Evolutionary conservation across 306 rosid species (phyloP).

Genomic region (Lagenaria siceraria): DNA sequence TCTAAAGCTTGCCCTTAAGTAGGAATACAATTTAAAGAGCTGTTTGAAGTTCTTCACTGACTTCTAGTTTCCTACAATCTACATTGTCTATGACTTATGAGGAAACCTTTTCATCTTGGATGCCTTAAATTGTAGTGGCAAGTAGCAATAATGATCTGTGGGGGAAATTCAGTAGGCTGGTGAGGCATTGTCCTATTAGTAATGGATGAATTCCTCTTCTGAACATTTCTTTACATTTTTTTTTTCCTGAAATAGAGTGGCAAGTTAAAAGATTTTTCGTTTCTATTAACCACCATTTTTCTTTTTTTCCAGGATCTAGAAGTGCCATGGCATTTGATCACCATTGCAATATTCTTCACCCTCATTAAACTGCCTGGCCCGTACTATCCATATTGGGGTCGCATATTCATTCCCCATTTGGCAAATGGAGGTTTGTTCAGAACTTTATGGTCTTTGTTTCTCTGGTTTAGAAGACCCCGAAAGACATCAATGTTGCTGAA

Average conservation of each 20-base stretch:
- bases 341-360: slow-evolving; percentile 56
- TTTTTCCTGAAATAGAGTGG: neutral
- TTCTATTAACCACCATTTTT: neutral
- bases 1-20: neutral
- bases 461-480: slow-evolving; percentile 24
- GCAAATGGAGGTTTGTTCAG: slow-evolving; percentile 38
- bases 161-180: neutral
- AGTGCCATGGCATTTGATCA: slow-evolving; percentile 91
- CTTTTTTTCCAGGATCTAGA: slow-evolving; percentile 57
- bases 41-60: neutral
- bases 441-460: slow-evolving; percentile 23
- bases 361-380: slow-evolving; percentile 80
- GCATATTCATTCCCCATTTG: slow-evolving; percentile 68
- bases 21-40: neutral
- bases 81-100: neutral
- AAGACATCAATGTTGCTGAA: slow-evolving; percentile 8
- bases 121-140: neutral
- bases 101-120: neutral
- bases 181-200: neutral
- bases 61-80: neutral
- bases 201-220: neutral
- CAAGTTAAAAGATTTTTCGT: neutral
- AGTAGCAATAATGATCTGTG: neutral
- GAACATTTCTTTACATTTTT: neutral
- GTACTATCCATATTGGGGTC: slow-evolving; percentile 83